A percentile compares a stretch with the other conserved stretches of the same genome.
Evolutionary conservation across 257 asterid genomes (phyloP).

Genomic region (Solanum gracilifrons): DNA sequence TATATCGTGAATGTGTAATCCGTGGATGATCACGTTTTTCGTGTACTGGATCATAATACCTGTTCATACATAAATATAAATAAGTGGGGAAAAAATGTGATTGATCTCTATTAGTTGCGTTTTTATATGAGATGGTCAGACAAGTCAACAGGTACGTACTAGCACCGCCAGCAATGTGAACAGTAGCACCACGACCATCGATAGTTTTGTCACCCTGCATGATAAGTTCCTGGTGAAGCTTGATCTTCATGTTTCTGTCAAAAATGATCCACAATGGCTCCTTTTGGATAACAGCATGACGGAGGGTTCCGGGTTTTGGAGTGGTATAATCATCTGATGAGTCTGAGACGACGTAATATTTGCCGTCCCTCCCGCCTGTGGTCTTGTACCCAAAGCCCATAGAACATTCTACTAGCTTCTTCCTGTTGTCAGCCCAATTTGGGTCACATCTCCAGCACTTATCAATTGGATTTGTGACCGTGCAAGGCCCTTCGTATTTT

Average conservation of each 20-base stretch:
- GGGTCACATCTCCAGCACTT: slow-evolving; percentile 29
- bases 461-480: slow-evolving; percentile 43
- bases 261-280: slow-evolving; percentile 26
- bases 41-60: slow-evolving; percentile 16
- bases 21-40: slow-evolving; percentile 22
- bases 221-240: slow-evolving; percentile 16
- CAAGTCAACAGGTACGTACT: background rate
- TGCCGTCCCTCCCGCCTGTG: slow-evolving; percentile 18
- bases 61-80: background rate
- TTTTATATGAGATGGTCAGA: background rate
- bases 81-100: background rate
- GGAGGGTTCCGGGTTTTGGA: slow-evolving; percentile 30
- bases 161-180: slow-evolving; percentile 18
- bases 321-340: slow-evolving; percentile 8
- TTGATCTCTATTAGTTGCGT: background rate
- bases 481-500: slow-evolving; percentile 30
- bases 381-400: slow-evolving; percentile 25
- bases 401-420: slow-evolving; percentile 19
- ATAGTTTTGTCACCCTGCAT: slow-evolving; percentile 17
- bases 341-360: slow-evolving; percentile 8
- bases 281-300: slow-evolving; percentile 27
- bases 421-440: slow-evolving; percentile 19
- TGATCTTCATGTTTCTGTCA: slow-evolving; percentile 8
- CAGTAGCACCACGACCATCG: slow-evolving; percentile 22
- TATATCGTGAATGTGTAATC: slow-evolving; percentile 15